Base-by-base conservation (phyloP, 805 yeast species). In the Metschnikowia kunwiensis region DNA sequence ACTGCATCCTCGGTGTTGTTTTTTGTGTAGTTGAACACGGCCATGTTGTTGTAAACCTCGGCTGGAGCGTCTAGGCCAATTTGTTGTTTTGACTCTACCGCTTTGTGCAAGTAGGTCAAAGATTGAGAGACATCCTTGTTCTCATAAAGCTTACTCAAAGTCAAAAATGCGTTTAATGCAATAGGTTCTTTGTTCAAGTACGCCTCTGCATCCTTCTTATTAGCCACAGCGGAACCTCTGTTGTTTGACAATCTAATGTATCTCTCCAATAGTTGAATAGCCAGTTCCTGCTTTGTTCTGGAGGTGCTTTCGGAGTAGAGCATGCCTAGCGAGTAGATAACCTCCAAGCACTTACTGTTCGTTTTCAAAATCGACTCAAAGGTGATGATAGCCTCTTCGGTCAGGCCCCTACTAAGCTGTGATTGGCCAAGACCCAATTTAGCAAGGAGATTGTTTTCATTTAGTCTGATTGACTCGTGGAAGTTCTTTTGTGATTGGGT, bases 401-500 rank as follows among this genome's bases (percentile, higher is more conserved):
- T 55, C 26, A 83, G 76, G 30, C 80, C 81, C 55, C 89, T 80
- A 35, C 78, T 72, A 36, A 82, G 74, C 54, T 87, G 88, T 2
- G 95, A 75, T 57, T 87, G 94, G 1, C 94, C 96, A 40, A 84
- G 72, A 20, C 96, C 97, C 37, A 89, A 66, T 47, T 78, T 78
- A 0, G 96, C 80, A 14, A 83, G 70, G 3, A 81, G 52, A 49
- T 85, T 85, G 32, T 63, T 69, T 24, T 80, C 85, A 53, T 83
- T 78, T 24, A 73, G 63, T 43, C 77, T 78, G 26, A 78, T 72
- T 5, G 97, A 78, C 40, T 78, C 86, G 44, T 81, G 80, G 58
- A 86, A 91, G 50, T 71, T 66, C 37, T 72, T 74, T 50, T 86
- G 85, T 0, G 97, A 82, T 41, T 74, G 74, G n/a, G 77, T 74